Conservation (phyloP, 2,329 filamentous ascomycete species). For the Xylariaceae sp. region DNA sequence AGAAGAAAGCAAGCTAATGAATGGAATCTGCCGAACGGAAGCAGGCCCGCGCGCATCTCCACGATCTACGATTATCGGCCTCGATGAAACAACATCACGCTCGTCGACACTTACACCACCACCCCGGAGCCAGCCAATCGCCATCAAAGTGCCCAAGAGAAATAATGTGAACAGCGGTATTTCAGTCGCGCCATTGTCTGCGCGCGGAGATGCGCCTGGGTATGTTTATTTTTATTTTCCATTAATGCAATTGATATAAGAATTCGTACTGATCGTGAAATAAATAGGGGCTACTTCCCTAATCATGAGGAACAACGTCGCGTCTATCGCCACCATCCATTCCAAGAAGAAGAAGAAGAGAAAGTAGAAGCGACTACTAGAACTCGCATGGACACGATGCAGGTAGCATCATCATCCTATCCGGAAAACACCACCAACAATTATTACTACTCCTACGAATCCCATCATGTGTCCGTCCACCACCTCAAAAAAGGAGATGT, state of each 20-base stretch:
- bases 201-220: conserved; percentile 54
- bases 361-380: conserved; percentile 36
- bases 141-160: conserved; percentile 45
- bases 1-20: conserved; percentile 19
- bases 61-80: conserved; percentile 7
- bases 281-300: conserved; percentile 54
- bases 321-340: conserved; percentile 48
- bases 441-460: too few relatives aligned
- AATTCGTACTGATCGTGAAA: conserved; percentile 13
- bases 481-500: conserved; percentile 17
- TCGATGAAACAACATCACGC: conserved; percentile 21
- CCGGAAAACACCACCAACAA: conserved; percentile 26
- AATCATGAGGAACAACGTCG: conserved; percentile 51
- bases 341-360: conserved; percentile 30
- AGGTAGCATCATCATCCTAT: conserved; percentile 26
- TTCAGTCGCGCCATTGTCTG: conserved; percentile 48
- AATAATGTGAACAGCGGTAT: conserved; percentile 37
- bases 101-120: conserved; percentile 20
- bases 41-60: conserved; percentile 23
- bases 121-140: conserved; percentile 44
- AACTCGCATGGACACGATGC: conserved; percentile 34
- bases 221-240: conserved; percentile 35
- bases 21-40: conserved; percentile 18
- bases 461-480: conserved; percentile 11
- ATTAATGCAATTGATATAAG: neutral